Percentiles rank a stretch among this genome's conserved stretches.
These are phyloP conservation scores for Favolaschia claudopus DNA, from an alignment of 768 basidiomycete species.

Conservation along the genomic window DNA sequence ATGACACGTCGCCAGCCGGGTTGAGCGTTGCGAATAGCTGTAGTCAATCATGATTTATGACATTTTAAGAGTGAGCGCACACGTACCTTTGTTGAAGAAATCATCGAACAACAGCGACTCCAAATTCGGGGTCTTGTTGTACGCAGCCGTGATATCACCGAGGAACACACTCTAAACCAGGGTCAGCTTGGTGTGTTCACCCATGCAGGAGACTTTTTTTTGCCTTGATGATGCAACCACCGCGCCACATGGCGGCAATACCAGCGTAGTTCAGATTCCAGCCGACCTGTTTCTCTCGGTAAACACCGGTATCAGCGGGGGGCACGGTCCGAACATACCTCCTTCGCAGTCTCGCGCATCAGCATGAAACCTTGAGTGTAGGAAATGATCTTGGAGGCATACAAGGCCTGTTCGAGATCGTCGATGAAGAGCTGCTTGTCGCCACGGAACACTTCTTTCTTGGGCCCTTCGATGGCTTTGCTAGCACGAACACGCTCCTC, in stretches of 20 bases:
- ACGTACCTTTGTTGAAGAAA: conserved; percentile 92
- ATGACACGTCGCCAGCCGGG: conserved; percentile 98
- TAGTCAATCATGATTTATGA: conserved; percentile 3
- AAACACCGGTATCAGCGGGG: not conserved
- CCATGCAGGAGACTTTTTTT: too few relatives aligned
- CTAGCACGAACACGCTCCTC: conserved; percentile 93
- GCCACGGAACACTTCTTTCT: conserved; percentile 92
- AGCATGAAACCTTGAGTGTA: conserved; percentile 99
- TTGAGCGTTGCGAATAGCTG: conserved; percentile 92
- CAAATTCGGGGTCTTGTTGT: conserved; percentile 81
- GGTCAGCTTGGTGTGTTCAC: too few relatives aligned
- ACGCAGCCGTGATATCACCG: conserved; percentile 90
- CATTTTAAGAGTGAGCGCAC: not conserved
- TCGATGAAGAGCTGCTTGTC: conserved; percentile 99
- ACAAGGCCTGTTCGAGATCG: conserved; percentile 98
- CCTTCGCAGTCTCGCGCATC: conserved; percentile 97
- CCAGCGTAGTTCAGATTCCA: conserved; percentile 99
- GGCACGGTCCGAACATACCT: conserved; percentile 52
- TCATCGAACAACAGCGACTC: conserved; percentile 95
- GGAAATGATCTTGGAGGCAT: conserved; percentile 99
- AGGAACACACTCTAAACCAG: conserved; percentile 84
- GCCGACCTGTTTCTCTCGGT: conserved; percentile 50
- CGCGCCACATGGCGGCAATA: conserved; percentile 99
- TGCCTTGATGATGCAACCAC: conserved; percentile 99
- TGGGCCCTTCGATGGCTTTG: conserved; percentile 89